These are phyloP conservation scores for Simplicillium aogashimaense DNA, from an alignment of 2,329 filamentous ascomycete genomes.

Conservation along the genomic window DNA sequence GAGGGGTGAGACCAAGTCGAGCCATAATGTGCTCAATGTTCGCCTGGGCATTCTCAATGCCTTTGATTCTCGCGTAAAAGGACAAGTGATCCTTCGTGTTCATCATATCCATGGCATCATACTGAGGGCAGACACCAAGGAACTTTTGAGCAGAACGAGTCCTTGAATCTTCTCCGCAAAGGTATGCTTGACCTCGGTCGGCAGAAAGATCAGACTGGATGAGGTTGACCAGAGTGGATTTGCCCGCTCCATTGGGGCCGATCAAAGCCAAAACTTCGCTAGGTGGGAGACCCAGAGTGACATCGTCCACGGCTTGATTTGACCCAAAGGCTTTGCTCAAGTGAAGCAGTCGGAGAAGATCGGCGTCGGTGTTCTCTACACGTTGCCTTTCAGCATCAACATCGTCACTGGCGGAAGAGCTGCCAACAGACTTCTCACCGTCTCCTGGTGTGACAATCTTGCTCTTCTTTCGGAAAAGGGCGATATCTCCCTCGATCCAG, in stretches of 20 bases:
- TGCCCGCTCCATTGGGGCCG: slow-evolving; percentile 79
- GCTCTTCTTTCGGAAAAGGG: slow-evolving; percentile 37
- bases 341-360: slow-evolving; percentile 63
- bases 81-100: slow-evolving; percentile 69
- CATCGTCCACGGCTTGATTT: slow-evolving; percentile 66
- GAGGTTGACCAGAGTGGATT: slow-evolving; percentile 73
- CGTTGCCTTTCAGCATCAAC: slow-evolving; percentile 44
- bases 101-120: slow-evolving; percentile 76
- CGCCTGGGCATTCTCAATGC: slow-evolving; percentile 58
- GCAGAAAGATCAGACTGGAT: slow-evolving; percentile 73
- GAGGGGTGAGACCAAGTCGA: slow-evolving; percentile 62
- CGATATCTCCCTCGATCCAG: slow-evolving; percentile 61
- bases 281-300: slow-evolving; percentile 64
- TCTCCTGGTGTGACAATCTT: slow-evolving; percentile 22
- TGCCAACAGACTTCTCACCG: slow-evolving; percentile 10
- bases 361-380: slow-evolving; percentile 42
- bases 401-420: slow-evolving; percentile 15
- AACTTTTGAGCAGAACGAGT: slow-evolving; percentile 50
- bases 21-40: slow-evolving; percentile 64
- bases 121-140: slow-evolving; percentile 72
- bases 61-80: slow-evolving; percentile 74
- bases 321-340: slow-evolving; percentile 65
- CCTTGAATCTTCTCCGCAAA: slow-evolving; percentile 58
- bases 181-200: slow-evolving; percentile 53
- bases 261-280: slow-evolving; percentile 75